phyloP scores from a whole-genome alignment of 164 flowering plant genomes.

The Nelumbo lutea region DNA sequence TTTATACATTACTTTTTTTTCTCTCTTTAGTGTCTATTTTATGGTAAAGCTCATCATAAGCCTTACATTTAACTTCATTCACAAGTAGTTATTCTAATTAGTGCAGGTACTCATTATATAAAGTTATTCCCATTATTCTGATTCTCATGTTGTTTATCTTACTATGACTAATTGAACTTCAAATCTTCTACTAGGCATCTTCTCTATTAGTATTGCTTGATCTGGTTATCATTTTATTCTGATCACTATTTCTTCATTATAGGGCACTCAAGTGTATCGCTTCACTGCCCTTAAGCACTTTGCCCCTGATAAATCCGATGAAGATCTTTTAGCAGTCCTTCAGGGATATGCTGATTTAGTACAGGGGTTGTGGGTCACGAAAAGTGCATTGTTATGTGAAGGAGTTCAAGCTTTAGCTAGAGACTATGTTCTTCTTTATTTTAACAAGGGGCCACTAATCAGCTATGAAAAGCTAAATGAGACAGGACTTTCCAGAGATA shows the following conservation, averaged over 20 bases:
- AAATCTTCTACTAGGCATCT: background rate
- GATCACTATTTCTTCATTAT: background rate
- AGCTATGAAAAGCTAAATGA: slow-evolving; percentile 19
- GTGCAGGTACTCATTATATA: too few species aligned
- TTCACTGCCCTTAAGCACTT: slow-evolving; percentile 50
- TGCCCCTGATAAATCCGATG: slow-evolving; percentile 54
- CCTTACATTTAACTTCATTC: too few species aligned
- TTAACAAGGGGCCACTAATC: slow-evolving; percentile 41
- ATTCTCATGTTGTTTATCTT: too few species aligned
- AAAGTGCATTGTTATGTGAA: slow-evolving; percentile 24
- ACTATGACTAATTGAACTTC: background rate
- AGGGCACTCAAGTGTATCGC: slow-evolving; percentile 60
- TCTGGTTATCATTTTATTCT: background rate
- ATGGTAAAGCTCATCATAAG: too few species aligned
- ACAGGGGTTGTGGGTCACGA: slow-evolving; percentile 79
- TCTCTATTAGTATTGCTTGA: background rate
- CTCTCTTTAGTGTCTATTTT: too few species aligned
- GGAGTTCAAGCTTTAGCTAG: slow-evolving; percentile 32
- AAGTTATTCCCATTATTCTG: too few species aligned
- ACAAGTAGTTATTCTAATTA: too few species aligned
- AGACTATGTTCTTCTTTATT: slow-evolving; percentile 50
- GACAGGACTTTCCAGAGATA: slow-evolving; percentile 5
- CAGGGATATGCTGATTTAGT: slow-evolving; percentile 46
- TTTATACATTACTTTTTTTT: too few species aligned
- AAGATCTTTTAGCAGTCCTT: slow-evolving; percentile 47